Base-by-base conservation (phyloP, 1,284 basidiomycete species). In the Termitomyces sp. region DNA sequence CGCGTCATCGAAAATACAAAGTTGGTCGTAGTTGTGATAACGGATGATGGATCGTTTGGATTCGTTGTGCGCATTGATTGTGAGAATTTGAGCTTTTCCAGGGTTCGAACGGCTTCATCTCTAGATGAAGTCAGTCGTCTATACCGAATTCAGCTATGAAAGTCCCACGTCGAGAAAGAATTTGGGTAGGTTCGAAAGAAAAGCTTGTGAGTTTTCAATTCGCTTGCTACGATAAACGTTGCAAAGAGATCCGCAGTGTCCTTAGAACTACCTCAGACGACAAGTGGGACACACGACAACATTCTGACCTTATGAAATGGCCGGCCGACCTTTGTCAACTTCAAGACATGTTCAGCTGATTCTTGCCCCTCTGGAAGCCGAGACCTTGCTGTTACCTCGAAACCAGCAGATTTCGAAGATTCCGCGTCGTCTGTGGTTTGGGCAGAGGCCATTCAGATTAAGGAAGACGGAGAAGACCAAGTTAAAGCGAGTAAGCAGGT, bases 1-100 rank as follows among this genome's bases (percentile, higher is more conserved):
- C 28, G 34, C 12, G 50, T 52, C 58, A 59, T 59, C 8, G 55
- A 57, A 44, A 59, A 59, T 1, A 59, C 36, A 17, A 55, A 59
- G 38, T 57, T 59, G 13, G 58, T 59, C 5, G 58, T 59, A 24
- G 58, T 59, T 3, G 58, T 59, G 21, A 59, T 45, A 41, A 47
- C 50, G 5, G 28, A 36, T 13, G 50, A 40, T 15, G 55, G 55
- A 31, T 52, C 50, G 7, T 57, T 43, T 30, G 58, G 56, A 42
- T 57, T 53, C 7, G 41, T 21, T 12, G 52, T 34, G 15, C 58
- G 58, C 30, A 46, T 59, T 12, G 58, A 59, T 31, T 59, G 58
- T 5, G 58, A 59, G 34, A 59, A 57, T 45, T 59, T 57, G 53
- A 59, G 55, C 28, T 42, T 43, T 19, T 17, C 15, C 19, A 59